phyloP scores from a whole-genome alignment of 192 early-diverging fungal species.

The Coemansia umbellata region DNA sequence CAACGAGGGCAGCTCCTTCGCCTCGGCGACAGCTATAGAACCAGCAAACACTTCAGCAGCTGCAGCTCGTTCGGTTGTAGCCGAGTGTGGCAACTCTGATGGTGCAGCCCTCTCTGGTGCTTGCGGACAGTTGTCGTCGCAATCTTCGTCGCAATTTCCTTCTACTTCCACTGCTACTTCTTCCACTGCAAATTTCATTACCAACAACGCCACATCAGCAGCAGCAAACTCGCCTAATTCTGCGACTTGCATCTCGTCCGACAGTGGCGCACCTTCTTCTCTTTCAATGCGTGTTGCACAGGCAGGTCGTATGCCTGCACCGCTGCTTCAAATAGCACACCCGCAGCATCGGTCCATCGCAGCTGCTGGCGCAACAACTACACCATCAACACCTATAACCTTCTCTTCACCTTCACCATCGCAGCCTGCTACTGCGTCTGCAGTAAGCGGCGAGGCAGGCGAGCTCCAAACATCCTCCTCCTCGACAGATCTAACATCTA shows the following conservation, averaged over 20 bases:
- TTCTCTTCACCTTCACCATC: conserved; percentile 15
- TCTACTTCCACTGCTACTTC: conserved; percentile 3
- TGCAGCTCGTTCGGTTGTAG: no score
- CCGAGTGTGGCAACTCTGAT: no score
- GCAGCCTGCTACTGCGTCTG: conserved; percentile 9
- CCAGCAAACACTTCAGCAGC: no score
- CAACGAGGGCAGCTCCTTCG: no score
- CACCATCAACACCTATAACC: conserved; percentile 5
- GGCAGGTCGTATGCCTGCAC: conserved; percentile 26
- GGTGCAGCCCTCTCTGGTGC: no score
- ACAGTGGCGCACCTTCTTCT: conserved; percentile 13
- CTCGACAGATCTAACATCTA: conserved; percentile 27
- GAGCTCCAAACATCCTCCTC: conserved; percentile 9
- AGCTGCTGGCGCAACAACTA: not conserved
- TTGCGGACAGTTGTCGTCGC: no score
- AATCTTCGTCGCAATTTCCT: no score
- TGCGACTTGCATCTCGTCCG: not conserved
- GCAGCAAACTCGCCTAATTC: conserved; percentile 6
- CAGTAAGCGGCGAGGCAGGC: not conserved
- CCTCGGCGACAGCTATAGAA: no score
- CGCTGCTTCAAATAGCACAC: conserved; percentile 11
- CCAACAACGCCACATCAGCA: conserved; percentile 7
- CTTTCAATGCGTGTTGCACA: conserved; percentile 22
- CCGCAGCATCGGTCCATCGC: conserved; percentile 1
- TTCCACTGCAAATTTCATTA: not conserved